Conservation (phyloP, 2,329 filamentous ascomycete genomes). For the Camillea tinctor region DNA sequence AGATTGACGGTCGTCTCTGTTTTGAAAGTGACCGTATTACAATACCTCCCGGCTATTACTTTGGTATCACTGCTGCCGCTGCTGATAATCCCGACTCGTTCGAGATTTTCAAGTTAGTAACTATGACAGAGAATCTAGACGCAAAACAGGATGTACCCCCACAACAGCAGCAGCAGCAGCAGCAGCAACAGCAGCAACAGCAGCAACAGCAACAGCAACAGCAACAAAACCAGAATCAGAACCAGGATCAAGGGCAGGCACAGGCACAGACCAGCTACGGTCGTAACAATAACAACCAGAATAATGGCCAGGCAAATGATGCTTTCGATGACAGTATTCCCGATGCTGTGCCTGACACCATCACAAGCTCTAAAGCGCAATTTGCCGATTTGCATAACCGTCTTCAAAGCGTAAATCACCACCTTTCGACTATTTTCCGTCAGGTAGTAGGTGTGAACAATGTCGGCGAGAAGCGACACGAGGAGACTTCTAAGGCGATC, state of each 20-base stretch:
- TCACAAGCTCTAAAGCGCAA: constrained; percentile 57
- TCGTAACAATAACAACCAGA: constrained; percentile 23
- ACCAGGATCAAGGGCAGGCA: constrained; percentile 30
- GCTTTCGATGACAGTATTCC: constrained; percentile 42
- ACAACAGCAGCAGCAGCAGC: constrained; percentile 32
- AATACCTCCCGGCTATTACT: constrained; percentile 77
- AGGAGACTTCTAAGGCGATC: constrained; percentile 50
- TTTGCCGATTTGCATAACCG: constrained; percentile 85
- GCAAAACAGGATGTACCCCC: constrained; percentile 32
- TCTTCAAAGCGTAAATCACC: constrained; percentile 70
- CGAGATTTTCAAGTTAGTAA: constrained; percentile 83
- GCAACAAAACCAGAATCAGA: constrained; percentile 35
- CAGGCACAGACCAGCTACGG: constrained; percentile 27
- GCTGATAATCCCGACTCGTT: constrained; percentile 93
- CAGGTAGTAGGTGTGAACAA: constrained; percentile 51
- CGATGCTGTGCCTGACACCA: constrained; percentile 47
- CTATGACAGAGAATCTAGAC: constrained; percentile 56
- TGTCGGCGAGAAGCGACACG: constrained; percentile 55
- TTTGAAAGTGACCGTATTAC: constrained; percentile 79
- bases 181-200: constrained; percentile 36
- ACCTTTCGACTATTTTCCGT: constrained; percentile 61
- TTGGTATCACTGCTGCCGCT: constrained; percentile 84
- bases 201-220: constrained; percentile 34
- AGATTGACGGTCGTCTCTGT: constrained; percentile 76
- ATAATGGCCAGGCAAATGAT: constrained; percentile 27